Conservation (phyloP, 1,284 basidiomycete genomes). For the Hortiboletus rubellus region DNA sequence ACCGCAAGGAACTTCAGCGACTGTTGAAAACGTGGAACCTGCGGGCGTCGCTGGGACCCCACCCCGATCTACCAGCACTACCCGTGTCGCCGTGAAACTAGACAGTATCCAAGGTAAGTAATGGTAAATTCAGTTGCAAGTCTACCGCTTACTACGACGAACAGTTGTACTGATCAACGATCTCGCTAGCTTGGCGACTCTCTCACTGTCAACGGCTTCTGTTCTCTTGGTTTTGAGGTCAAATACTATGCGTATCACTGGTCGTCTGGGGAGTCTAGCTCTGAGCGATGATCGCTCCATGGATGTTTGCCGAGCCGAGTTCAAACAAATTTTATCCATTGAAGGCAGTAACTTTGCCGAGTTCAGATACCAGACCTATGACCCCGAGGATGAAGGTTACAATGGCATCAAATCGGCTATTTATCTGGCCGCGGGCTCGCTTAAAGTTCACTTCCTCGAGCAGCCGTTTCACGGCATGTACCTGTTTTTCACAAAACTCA, state of each 20-base stretch:
- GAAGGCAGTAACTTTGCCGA: slow-evolving; percentile 96
- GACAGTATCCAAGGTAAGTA: slow-evolving; percentile 79
- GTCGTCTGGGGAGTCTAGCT: slow-evolving; percentile 84
- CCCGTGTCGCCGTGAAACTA: slow-evolving; percentile 83
- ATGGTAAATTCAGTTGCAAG: not conserved
- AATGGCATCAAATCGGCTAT: slow-evolving; percentile 87
- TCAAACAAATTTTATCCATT: slow-evolving; percentile 90
- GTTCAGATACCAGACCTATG: slow-evolving; percentile 94
- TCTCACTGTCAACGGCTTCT: slow-evolving; percentile 91
- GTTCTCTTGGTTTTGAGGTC: slow-evolving; percentile 78
- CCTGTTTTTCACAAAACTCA: slow-evolving; percentile 84
- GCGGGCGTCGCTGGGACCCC: slow-evolving; percentile 6
- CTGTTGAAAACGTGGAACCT: slow-evolving; percentile 14
- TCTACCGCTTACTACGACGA: slow-evolving; percentile 13
- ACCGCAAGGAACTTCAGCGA: slow-evolving; percentile 39
- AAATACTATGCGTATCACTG: slow-evolving; percentile 79
- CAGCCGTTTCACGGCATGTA: slow-evolving; percentile 86
- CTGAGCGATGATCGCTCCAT: slow-evolving; percentile 76
- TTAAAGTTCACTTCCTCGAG: slow-evolving; percentile 90
- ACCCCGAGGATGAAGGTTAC: slow-evolving; percentile 68
- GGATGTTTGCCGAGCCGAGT: slow-evolving; percentile 60
- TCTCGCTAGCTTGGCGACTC: slow-evolving; percentile 72
- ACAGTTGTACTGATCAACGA: slow-evolving; percentile 86
- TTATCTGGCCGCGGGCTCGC: slow-evolving; percentile 84
- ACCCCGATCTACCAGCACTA: slow-evolving; percentile 53